phyloP scores from a whole-genome alignment of 2,329 filamentous ascomycete species.

The Phyllosticta citribraziliensis region DNA sequence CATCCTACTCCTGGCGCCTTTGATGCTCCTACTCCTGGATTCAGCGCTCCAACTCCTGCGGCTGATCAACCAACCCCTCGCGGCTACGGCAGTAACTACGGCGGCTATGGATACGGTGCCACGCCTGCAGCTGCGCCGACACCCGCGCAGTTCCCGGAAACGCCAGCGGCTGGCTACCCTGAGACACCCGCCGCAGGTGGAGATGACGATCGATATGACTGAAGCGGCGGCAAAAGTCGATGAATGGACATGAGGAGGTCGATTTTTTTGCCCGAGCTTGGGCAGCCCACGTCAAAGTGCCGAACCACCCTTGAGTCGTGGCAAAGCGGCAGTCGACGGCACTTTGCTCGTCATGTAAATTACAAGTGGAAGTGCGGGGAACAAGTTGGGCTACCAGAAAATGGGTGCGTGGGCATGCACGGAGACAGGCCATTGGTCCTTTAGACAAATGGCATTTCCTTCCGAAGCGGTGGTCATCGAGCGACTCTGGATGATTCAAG shows the following conservation, averaged over 20 bases:
- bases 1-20: conserved; percentile 28
- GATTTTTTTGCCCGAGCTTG: not conserved
- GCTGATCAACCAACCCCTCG: conserved; percentile 17
- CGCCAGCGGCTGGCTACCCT: conserved; percentile 39
- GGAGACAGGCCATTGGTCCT: too few species aligned
- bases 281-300: too few species aligned
- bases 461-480: too few species aligned
- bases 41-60: conserved; percentile 29
- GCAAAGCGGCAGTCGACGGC: too few species aligned
- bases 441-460: too few species aligned
- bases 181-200: conserved; percentile 45
- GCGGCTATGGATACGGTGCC: conserved; percentile 19
- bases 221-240: not conserved
- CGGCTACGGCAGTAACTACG: conserved; percentile 14
- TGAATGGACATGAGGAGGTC: not conserved
- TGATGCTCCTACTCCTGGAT: conserved; percentile 31
- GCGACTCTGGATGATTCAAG: too few species aligned
- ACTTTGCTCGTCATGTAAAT: too few species aligned
- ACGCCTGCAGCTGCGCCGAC: conserved; percentile 45
- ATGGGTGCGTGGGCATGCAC: too few species aligned
- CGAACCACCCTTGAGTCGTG: too few species aligned
- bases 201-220: conserved; percentile 34
- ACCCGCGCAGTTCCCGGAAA: conserved; percentile 49
- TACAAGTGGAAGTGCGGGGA: too few species aligned
- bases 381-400: too few species aligned